Evolutionary conservation across 2,329 filamentous ascomycete species (phyloP).

Genomic region (Coniochaeta sp.): DNA sequence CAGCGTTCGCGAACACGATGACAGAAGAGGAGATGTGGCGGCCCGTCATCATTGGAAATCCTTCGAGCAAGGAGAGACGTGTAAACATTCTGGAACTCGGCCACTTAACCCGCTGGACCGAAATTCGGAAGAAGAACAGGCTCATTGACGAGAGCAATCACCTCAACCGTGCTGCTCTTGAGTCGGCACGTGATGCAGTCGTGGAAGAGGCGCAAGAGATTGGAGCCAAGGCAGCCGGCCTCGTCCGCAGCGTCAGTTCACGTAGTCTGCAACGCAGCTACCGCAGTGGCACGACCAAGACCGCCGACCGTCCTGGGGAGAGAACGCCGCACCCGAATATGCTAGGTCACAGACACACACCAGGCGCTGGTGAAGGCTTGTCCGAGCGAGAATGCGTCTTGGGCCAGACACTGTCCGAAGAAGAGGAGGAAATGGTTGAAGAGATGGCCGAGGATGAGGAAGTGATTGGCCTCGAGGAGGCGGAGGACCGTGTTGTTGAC

Average conservation of each 20-base stretch:
- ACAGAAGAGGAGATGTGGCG: slow-evolving; percentile 56
- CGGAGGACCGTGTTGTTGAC: not conserved
- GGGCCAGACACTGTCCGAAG: slow-evolving; percentile 11
- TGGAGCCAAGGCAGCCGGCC: slow-evolving; percentile 18
- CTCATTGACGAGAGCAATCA: slow-evolving; percentile 39
- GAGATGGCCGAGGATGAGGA: slow-evolving; percentile 4
- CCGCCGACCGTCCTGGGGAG: not conserved
- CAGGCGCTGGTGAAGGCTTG: slow-evolving; percentile 15
- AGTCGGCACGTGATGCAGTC: slow-evolving; percentile 19
- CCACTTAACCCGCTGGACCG: slow-evolving; percentile 60
- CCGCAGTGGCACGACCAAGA: not conserved
- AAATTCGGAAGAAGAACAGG: slow-evolving; percentile 56
- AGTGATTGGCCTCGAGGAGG: slow-evolving; percentile 4
- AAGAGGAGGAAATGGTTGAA: not conserved
- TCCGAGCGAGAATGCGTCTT: slow-evolving; percentile 19
- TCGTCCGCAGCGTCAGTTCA: slow-evolving; percentile 25
- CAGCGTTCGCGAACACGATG: slow-evolving; percentile 20
- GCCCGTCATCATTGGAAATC: slow-evolving; percentile 64
- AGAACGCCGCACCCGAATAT: not conserved
- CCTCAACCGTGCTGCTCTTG: slow-evolving; percentile 25
- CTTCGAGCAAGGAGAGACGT: slow-evolving; percentile 57
- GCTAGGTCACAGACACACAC: not conserved
- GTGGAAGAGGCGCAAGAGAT: slow-evolving; percentile 18
- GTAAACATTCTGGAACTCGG: slow-evolving; percentile 69
- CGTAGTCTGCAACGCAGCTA: slow-evolving; percentile 12